These are phyloP conservation scores for Letharia columbiana DNA, from an alignment of 495 filamentous ascomycete genomes.

Conservation along the genomic window DNA sequence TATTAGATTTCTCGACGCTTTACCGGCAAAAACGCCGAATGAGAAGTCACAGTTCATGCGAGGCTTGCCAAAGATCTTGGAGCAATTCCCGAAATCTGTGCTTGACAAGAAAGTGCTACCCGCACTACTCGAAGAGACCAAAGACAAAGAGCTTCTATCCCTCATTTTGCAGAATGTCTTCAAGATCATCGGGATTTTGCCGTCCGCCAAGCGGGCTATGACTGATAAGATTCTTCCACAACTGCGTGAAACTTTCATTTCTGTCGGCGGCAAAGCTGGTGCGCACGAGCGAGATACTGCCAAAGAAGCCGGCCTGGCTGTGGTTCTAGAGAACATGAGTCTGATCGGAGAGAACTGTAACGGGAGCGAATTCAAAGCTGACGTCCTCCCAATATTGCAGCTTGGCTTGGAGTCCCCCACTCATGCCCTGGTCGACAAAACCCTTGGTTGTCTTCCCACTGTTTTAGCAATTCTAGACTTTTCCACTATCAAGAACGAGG, in stretches of 20 bases:
- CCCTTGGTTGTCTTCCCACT: constrained; percentile 61
- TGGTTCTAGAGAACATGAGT: constrained; percentile 72
- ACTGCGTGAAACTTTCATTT: constrained; percentile 72
- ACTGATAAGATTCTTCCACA: constrained; percentile 75
- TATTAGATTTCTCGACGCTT: constrained; percentile 82
- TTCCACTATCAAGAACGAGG: constrained; percentile 87
- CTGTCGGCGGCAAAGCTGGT: constrained; percentile 38
- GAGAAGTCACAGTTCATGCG: constrained; percentile 90
- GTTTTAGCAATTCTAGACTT: constrained; percentile 84
- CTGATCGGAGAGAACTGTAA: constrained; percentile 69
- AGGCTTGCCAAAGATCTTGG: constrained; percentile 74
- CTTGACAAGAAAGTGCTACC: constrained; percentile 91
- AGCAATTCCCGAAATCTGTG: constrained; percentile 84
- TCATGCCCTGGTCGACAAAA: constrained; percentile 77
- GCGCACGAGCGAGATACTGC: constrained; percentile 64
- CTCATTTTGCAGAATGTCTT: constrained; percentile 86
- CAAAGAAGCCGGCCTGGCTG: constrained; percentile 83
- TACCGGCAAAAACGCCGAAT: constrained; percentile 82
- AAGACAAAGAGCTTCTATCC: constrained; percentile 77
- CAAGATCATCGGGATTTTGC: constrained; percentile 67
- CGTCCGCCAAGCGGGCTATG: constrained; percentile 66
- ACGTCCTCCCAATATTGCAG: constrained; percentile 77
- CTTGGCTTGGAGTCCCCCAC: constrained; percentile 79
- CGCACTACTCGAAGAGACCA: constrained; percentile 80
- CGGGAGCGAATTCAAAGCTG: constrained; percentile 84